Evolutionary conservation across 805 yeast species (phyloP).

Genomic region (Yamadazyma takamatsuzukensis): DNA sequence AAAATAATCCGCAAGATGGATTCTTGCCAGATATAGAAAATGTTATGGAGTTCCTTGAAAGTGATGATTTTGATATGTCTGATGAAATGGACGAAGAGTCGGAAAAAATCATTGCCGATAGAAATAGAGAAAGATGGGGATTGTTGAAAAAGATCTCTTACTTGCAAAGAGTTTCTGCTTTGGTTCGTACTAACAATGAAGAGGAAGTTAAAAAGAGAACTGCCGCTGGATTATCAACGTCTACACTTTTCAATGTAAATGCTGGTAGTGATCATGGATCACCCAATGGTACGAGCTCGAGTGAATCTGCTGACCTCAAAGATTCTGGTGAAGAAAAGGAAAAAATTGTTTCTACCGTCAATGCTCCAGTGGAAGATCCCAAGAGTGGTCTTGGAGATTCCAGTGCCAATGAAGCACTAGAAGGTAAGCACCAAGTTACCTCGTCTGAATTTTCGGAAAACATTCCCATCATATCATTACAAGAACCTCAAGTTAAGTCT

Average conservation of each 20-base stretch:
- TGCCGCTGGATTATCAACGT: conserved; percentile 22
- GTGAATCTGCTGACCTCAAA: too few relatives aligned
- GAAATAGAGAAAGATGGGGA: conserved; percentile 62
- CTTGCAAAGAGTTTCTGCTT: conserved; percentile 61
- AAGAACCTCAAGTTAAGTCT: conserved; percentile 40
- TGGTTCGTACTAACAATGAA: conserved; percentile 37
- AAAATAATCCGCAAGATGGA: conserved; percentile 23
- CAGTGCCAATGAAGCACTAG: neutral
- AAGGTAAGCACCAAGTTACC: too few relatives aligned
- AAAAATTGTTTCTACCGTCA: conserved; percentile 11
- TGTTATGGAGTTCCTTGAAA: conserved; percentile 52
- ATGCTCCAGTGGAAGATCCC: conserved; percentile 5
- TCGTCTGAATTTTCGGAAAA: conserved; percentile 16
- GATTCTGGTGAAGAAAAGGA: conserved; percentile 1
- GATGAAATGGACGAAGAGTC: conserved; percentile 36
- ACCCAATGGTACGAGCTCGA: neutral
- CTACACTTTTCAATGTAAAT: neutral
- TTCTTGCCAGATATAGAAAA: conserved; percentile 58
- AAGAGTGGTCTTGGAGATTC: neutral
- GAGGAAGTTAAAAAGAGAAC: conserved; percentile 35
- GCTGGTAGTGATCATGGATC: conserved; percentile 1
- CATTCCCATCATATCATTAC: conserved; percentile 42
- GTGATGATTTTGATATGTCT: conserved; percentile 36
- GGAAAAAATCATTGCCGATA: conserved; percentile 33
- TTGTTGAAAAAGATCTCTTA: conserved; percentile 69